A percentile compares a stretch with the other conserved stretches of the same genome.
Conservation (phyloP, 148 eudicot species). For the Gaultheria prostrata region DNA sequence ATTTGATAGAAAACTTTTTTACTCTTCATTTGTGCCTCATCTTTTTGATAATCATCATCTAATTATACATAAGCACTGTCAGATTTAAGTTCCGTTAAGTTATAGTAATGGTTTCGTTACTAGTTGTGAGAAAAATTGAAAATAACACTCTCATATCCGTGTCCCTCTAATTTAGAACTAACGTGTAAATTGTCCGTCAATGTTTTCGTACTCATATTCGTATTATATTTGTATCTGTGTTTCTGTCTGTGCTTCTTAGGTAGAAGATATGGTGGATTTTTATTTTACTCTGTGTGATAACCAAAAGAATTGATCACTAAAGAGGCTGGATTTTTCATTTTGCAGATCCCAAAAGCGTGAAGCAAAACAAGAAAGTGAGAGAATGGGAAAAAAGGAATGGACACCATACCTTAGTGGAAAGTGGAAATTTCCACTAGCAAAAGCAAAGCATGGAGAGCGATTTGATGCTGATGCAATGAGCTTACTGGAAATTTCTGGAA, state of each 20-base stretch:
- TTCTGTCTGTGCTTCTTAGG: too few relatives aligned
- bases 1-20: neutral
- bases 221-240: neutral
- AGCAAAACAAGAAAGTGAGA: neutral
- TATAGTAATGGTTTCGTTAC: neutral
- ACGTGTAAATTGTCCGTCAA: neutral
- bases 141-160: neutral
- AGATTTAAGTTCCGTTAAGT: neutral
- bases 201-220: neutral
- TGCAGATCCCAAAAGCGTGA: neutral
- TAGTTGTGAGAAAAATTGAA: neutral
- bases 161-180: neutral
- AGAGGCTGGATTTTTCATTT: neutral
- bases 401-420: slow-evolving; percentile 9
- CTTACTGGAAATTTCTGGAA: slow-evolving; percentile 7
- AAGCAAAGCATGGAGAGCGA: neutral
- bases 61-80: neutral
- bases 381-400: slow-evolving; percentile 14
- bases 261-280: too few relatives aligned
- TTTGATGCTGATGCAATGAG: neutral
- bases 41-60: neutral
- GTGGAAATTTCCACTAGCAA: neutral
- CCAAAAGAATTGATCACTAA: neutral
- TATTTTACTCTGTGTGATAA: too few relatives aligned
- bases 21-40: neutral